Percentiles rank a stretch among this genome's conserved stretches.
Evolutionary conservation across 2,329 filamentous ascomycete species (phyloP).

Genomic region (Aspergillus pseudoglaucus): DNA sequence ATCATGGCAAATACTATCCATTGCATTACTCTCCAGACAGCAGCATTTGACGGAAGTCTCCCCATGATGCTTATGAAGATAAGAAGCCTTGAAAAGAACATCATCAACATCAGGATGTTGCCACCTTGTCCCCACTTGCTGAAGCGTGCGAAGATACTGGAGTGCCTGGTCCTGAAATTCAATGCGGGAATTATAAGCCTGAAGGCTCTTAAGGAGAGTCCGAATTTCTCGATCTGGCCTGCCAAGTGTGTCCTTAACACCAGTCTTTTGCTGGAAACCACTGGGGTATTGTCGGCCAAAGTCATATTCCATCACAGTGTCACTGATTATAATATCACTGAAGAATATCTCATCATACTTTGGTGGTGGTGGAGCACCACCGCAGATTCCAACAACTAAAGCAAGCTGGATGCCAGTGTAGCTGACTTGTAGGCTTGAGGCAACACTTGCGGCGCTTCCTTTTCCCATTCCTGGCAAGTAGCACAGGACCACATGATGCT

Average conservation of each 20-base stretch:
- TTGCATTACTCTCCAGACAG: too few relatives aligned
- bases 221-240: conserved; percentile 1
- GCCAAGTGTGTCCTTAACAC: conserved; percentile 5
- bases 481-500: conserved; percentile 10
- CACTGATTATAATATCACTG: conserved; percentile 23
- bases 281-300: conserved; percentile 8
- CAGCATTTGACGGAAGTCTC: too few relatives aligned
- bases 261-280: conserved; percentile 4
- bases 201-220: too few relatives aligned
- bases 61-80: too few relatives aligned
- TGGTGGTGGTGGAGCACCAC: conserved; percentile 8
- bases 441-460: conserved; percentile 7
- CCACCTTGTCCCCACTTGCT: too few relatives aligned
- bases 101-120: too few relatives aligned
- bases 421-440: conserved; percentile 6
- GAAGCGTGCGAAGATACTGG: too few relatives aligned
- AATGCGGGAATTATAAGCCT: too few relatives aligned
- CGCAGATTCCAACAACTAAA: conserved; percentile 16
- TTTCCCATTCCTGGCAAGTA: conserved; percentile 7
- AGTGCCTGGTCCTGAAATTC: too few relatives aligned
- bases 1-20: too few relatives aligned
- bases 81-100: too few relatives aligned
- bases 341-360: conserved; percentile 12
- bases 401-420: conserved; percentile 13
- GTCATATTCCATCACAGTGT: conserved; percentile 16